Percentiles rank a stretch among this genome's conserved stretches.
These are phyloP conservation scores for Tylopilus sp. DNA, from an alignment of 1,284 basidiomycete species.

Conservation along the genomic window DNA sequence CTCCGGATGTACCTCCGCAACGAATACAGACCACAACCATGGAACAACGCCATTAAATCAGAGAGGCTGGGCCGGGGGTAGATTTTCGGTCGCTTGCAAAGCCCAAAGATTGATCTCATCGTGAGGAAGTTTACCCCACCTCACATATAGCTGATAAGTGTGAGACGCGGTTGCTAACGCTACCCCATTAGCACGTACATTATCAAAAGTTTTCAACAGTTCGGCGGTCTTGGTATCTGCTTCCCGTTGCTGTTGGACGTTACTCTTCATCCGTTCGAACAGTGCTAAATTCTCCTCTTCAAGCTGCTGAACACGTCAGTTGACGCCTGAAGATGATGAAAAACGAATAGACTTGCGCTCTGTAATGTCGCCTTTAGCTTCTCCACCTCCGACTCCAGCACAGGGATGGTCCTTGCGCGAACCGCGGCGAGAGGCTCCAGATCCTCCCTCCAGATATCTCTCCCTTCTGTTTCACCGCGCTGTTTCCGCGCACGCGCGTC, in stretches of 20 bases:
- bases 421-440: constrained; percentile 59
- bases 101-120: constrained; percentile 64
- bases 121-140: constrained; percentile 54
- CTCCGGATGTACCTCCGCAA: not conserved
- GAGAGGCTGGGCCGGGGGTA: constrained; percentile 34
- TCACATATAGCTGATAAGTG: constrained; percentile 44
- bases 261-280: constrained; percentile 47
- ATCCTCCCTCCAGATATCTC: constrained; percentile 61
- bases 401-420: constrained; percentile 56
- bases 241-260: constrained; percentile 43
- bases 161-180: not conserved
- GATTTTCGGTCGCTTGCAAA: constrained; percentile 52
- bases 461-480: constrained; percentile 39
- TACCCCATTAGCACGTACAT: constrained; percentile 36
- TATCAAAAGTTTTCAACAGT: constrained; percentile 53
- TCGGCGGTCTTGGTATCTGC: constrained; percentile 45
- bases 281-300: constrained; percentile 51
- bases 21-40: not conserved
- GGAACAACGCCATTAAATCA: constrained; percentile 1
- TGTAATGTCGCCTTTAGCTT: constrained; percentile 48
- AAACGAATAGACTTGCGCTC: constrained; percentile 37
- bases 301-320: constrained; percentile 37
- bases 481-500: constrained; percentile 66
- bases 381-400: constrained; percentile 53
- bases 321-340: not conserved